phyloP scores from a whole-genome alignment of 257 asterid species.

The Lycium barbarum region DNA sequence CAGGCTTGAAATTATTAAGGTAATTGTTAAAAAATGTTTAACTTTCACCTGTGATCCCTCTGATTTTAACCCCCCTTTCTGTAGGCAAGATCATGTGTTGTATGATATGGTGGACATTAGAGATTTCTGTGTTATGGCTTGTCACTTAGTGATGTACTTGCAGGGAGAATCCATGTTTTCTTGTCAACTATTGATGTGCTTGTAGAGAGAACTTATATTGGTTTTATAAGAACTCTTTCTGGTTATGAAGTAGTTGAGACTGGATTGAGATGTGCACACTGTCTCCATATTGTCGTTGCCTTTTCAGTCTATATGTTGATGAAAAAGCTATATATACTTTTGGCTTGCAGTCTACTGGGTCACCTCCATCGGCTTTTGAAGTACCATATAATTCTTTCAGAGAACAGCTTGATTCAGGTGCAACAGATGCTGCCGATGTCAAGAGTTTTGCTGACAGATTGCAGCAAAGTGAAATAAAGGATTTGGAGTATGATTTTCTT shows the following conservation, averaged over 20 bases:
- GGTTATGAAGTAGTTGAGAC: constrained; percentile 20
- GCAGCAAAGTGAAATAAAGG: constrained; percentile 49
- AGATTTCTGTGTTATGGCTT: neutral
- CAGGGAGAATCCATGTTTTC: neutral
- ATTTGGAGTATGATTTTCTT: constrained; percentile 83
- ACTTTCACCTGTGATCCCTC: neutral
- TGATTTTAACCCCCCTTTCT: neutral
- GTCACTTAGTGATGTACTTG: neutral
- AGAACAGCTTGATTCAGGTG: constrained; percentile 56
- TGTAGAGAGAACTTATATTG: neutral
- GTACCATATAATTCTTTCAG: constrained; percentile 84
- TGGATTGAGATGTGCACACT: neutral
- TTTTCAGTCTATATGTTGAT: neutral
- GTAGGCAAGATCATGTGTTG: neutral
- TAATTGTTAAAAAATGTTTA: constrained; percentile 31
- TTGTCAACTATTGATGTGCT: constrained; percentile 22
- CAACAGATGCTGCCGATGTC: constrained; percentile 41
- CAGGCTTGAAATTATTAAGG: constrained; percentile 94
- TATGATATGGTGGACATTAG: neutral
- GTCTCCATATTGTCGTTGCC: neutral
- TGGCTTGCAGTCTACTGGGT: constrained; percentile 73
- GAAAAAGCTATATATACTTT: constrained; percentile 22
- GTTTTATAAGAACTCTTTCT: constrained; percentile 10
- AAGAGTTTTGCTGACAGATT: constrained; percentile 45
- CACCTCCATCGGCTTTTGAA: constrained; percentile 76